Evolutionary conservation across 441 rosid species (phyloP), one percentile per base, ranked within the genome.

Genomic region (Corymbia citriodora): DNA sequence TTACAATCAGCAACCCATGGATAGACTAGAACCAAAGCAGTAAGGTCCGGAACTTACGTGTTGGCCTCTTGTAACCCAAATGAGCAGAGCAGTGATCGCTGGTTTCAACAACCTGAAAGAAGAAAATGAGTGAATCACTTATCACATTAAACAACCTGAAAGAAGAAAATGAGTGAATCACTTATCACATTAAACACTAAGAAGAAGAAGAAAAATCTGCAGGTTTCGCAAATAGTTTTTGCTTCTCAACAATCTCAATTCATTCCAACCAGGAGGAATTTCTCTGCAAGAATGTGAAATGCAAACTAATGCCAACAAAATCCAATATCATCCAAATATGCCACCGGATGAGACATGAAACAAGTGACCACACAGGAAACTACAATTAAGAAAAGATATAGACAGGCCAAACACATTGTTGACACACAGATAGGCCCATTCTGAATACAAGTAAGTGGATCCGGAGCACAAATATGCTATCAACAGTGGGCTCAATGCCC

Each of bases 61-160:
- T 59, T 25, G 92, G 49, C 2, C 93, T 93, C 89, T 91, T 82
- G 91, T 92, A 95, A 52, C 96, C 94, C 92, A 98, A 97, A 90
- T 95, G 97, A 18, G 70, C 89, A 91, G 90, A 88, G 91, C 98
- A 94, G 85, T 93, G 96, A 9, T 90, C 94, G 90, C 96, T 93
- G 87, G 96, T 94, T 91, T 93, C 92, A 94, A 95, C 93, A 40
- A 97, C 98, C 99, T 98, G 95, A 52, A 92, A 88, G 85, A 63
- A 79, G 79, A 92, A 88, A 89, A 65, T 16, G 63, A 14, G 45
- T 59, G 9, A 91, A 88, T 54, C 12, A 21, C 36, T 11, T 61
- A 82, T 3, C 87, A 33, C 14, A 7, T 2, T 57, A 14, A 87
- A 45, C 88, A 55, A n/a, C n/a, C 87, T 31, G n/a, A n/a, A 45